Conservation (phyloP, 345 rosid genomes). For the Nephelium lappaceum region DNA sequence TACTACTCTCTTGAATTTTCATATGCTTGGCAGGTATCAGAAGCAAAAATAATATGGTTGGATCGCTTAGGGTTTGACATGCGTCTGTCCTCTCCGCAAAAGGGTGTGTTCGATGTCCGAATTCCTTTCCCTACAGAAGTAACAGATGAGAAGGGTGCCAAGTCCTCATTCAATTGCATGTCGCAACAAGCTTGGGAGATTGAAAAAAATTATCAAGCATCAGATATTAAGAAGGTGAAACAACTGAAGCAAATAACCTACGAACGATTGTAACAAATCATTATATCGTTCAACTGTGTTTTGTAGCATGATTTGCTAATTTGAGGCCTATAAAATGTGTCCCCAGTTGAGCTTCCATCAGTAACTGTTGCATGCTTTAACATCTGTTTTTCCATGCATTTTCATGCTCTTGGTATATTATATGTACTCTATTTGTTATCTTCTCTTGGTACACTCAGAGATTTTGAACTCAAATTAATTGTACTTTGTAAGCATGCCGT, state of each 20-base stretch:
- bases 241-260: conserved; percentile 58
- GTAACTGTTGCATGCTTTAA: neutral
- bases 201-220: conserved; percentile 61
- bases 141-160: conserved; percentile 80
- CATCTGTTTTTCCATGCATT: neutral
- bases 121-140: conserved; percentile 91
- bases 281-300: neutral
- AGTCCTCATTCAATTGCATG: conserved; percentile 90
- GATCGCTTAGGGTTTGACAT: conserved; percentile 87
- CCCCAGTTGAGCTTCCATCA: neutral
- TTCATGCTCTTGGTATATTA: neutral
- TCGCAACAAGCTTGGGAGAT: conserved; percentile 96
- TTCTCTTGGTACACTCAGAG: too few relatives aligned
- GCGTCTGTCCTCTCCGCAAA: conserved; percentile 58
- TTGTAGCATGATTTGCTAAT: neutral
- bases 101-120: conserved; percentile 63
- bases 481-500: too few relatives aligned
- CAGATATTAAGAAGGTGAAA: conserved; percentile 65
- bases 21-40: conserved; percentile 55
- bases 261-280: conserved; percentile 19
- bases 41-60: conserved; percentile 88
- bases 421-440: too few relatives aligned
- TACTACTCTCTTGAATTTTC: conserved; percentile 9
- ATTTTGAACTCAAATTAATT: too few relatives aligned
- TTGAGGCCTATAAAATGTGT: conserved; percentile 13